A percentile compares a stretch with the other conserved stretches of the same genome.
These are phyloP conservation scores for Saccharomyces hybrid DNA, from an alignment of 1,139 yeast genomes.

Conservation along the genomic window DNA sequence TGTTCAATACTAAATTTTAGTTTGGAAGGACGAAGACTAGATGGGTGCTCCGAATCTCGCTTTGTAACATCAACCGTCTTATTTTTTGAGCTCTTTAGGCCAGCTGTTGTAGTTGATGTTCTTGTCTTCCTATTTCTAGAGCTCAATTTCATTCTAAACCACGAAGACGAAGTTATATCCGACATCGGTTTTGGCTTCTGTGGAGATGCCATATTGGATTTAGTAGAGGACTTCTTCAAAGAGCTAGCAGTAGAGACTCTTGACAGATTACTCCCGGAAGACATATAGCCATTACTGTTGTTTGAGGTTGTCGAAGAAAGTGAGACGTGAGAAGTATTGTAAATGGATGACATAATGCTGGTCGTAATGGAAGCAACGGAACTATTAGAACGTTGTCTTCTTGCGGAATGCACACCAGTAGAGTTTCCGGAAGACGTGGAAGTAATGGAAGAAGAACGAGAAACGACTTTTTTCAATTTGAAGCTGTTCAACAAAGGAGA, in stretches of 20 bases:
- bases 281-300: background rate
- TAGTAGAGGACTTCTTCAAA: background rate
- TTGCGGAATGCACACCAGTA: background rate
- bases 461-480: slow-evolving; percentile 20
- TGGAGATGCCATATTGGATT: background rate
- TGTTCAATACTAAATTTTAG: slow-evolving; percentile 4
- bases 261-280: background rate
- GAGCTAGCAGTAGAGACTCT: background rate
- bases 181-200: background rate
- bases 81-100: background rate
- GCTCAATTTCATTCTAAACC: slow-evolving; percentile 4
- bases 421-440: slow-evolving; percentile 14
- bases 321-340: slow-evolving; percentile 11
- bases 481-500: slow-evolving; percentile 31
- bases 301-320: slow-evolving; percentile 6
- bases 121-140: slow-evolving; percentile 3
- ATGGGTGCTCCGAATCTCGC: background rate
- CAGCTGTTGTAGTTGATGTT: background rate
- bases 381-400: slow-evolving; percentile 11
- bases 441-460: slow-evolving; percentile 19
- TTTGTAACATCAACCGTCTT: background rate
- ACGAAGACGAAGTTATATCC: slow-evolving; percentile 1
- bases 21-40: background rate
- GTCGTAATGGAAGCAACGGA: slow-evolving; percentile 18
- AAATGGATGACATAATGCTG: slow-evolving; percentile 20